These are phyloP conservation scores for Xylariaceae sp. DNA, from an alignment of 2,329 filamentous ascomycete genomes.

Conservation along the genomic window DNA sequence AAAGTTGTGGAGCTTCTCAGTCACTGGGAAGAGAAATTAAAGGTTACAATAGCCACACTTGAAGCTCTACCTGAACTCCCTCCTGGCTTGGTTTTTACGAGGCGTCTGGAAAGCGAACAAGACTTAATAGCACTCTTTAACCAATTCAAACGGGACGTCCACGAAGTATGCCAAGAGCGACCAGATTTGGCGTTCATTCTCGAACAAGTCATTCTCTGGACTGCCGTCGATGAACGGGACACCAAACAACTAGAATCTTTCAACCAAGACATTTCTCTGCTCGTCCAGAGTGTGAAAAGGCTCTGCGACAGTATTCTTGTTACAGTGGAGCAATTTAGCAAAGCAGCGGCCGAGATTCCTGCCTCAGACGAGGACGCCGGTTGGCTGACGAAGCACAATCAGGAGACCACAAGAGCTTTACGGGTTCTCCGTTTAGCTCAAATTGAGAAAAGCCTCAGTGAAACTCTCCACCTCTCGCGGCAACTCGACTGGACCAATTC, in stretches of 20 bases:
- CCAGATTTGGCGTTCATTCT: slow-evolving; percentile 65
- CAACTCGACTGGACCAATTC: slow-evolving; percentile 41
- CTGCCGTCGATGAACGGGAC: slow-evolving; percentile 36
- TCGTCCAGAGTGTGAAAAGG: slow-evolving; percentile 59
- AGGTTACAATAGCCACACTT: slow-evolving; percentile 41
- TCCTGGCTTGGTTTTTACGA: slow-evolving; percentile 43
- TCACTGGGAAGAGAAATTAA: slow-evolving; percentile 50
- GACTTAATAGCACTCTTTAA: slow-evolving; percentile 38
- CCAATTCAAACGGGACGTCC: slow-evolving; percentile 41
- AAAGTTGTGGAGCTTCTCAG: slow-evolving; percentile 44
- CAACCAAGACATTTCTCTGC: slow-evolving; percentile 35
- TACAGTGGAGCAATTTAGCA: slow-evolving; percentile 70
- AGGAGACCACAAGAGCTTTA: slow-evolving; percentile 51
- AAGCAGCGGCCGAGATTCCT: slow-evolving; percentile 53
- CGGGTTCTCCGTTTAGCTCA: slow-evolving; percentile 58
- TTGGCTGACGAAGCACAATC: slow-evolving; percentile 61
- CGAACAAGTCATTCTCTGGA: slow-evolving; percentile 66
- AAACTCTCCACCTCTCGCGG: slow-evolving; percentile 23
- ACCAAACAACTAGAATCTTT: slow-evolving; percentile 6
- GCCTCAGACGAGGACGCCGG: slow-evolving; percentile 57
- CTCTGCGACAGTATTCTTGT: slow-evolving; percentile 76
- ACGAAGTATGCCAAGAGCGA: slow-evolving; percentile 41
- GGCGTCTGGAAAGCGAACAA: slow-evolving; percentile 33
- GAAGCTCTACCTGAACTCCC: slow-evolving; percentile 49
- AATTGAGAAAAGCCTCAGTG: slow-evolving; percentile 43